Evolutionary conservation across 2,329 filamentous ascomycete genomes (phyloP).

Genomic region (Fusarium camptoceras): DNA sequence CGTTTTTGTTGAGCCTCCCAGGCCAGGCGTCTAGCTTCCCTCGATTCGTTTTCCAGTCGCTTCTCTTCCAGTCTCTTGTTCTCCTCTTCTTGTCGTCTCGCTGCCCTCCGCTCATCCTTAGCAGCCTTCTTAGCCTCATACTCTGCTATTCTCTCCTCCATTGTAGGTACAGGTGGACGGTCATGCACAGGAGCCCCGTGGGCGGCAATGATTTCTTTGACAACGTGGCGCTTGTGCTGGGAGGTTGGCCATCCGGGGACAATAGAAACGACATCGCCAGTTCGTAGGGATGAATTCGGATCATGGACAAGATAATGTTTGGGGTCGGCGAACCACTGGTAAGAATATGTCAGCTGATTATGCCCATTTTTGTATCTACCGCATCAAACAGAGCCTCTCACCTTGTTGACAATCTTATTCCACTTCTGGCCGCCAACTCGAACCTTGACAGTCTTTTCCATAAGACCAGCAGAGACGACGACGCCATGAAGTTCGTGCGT

Average conservation of each 20-base stretch:
- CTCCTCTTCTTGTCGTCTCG: constrained; percentile 45
- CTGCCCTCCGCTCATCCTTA: constrained; percentile 67
- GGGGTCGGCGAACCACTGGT: constrained; percentile 70
- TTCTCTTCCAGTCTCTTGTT: constrained; percentile 46
- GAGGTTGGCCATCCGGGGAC: constrained; percentile 73
- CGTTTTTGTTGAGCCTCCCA: constrained; percentile 41
- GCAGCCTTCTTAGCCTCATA: constrained; percentile 65
- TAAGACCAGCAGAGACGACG: constrained; percentile 81
- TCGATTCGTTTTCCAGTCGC: constrained; percentile 41
- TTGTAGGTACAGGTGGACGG: constrained; percentile 73
- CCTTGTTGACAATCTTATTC: constrained; percentile 80
- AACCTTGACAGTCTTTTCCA: constrained; percentile 84
- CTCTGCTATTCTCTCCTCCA: constrained; percentile 69
- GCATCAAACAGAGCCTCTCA: constrained; percentile 49
- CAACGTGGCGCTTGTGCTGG: constrained; percentile 77
- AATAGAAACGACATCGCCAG: constrained; percentile 81
- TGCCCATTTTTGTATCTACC: not conserved
- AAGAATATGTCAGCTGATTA: not conserved
- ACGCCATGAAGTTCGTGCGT: constrained; percentile 71
- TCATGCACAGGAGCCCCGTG: constrained; percentile 71
- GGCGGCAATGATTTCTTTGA: constrained; percentile 80
- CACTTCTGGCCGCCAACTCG: constrained; percentile 77
- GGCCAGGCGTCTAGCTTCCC: constrained; percentile 39
- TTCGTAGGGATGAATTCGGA: constrained; percentile 77
- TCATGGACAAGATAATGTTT: constrained; percentile 80